Conservation (phyloP, 2,329 filamentous ascomycete genomes). For the Sporothrix luriei region DNA sequence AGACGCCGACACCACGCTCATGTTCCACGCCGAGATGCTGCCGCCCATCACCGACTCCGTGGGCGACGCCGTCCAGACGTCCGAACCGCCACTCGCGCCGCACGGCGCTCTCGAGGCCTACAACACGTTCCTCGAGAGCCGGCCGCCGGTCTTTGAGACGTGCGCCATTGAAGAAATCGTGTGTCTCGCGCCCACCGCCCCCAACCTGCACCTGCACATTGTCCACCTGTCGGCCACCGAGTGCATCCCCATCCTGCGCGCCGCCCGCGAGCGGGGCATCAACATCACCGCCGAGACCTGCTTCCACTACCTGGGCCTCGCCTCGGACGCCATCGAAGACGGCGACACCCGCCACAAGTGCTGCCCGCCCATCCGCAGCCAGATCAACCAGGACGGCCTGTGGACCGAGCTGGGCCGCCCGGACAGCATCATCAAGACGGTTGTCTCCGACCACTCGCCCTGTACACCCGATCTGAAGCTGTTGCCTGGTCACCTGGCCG, state of each 20-base stretch:
- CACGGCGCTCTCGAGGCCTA: conserved; percentile 75
- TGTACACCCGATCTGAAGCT: conserved; percentile 95
- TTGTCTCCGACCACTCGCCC: conserved; percentile 94
- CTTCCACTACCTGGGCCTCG: conserved; percentile 89
- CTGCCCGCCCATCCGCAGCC: conserved; percentile 85
- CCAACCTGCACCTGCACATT: conserved; percentile 84
- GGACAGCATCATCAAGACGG: conserved; percentile 82
- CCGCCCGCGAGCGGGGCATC: conserved; percentile 70
- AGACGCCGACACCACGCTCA: conserved; percentile 82
- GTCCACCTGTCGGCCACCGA: conserved; percentile 90
- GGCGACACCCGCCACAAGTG: conserved; percentile 94
- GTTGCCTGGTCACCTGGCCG: conserved; percentile 66
- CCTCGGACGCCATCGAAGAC: conserved; percentile 76
- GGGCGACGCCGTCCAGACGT: conserved; percentile 70
- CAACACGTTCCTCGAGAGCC: conserved; percentile 86
- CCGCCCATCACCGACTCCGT: conserved; percentile 81
- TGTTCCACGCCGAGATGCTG: conserved; percentile 99
- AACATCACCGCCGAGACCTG: conserved; percentile 94
- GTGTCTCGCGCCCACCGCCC: conserved; percentile 76
- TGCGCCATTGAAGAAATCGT: conserved; percentile 88
- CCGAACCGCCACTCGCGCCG: conserved; percentile 69
- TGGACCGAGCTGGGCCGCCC: conserved; percentile 75
- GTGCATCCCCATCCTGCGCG: conserved; percentile 77
- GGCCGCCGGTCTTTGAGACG: conserved; percentile 86
- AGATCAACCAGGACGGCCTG: conserved; percentile 78